Conservation (phyloP, 108 stramenopile genomes). For the Cylindrotheca fusiformis region DNA sequence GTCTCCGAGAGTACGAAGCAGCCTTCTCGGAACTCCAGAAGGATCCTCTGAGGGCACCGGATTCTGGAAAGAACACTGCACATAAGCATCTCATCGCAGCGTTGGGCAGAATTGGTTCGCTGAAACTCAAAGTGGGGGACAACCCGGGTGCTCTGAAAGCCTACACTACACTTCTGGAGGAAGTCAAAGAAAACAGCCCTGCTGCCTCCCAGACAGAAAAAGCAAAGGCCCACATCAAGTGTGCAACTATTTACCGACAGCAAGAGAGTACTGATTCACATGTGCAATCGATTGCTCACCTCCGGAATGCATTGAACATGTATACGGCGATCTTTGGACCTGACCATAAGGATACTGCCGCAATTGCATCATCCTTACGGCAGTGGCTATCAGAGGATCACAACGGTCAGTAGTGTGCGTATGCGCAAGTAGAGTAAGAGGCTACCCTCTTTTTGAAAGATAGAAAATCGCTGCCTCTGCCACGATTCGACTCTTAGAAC, state of each 20-base stretch:
- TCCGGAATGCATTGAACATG: conserved; percentile 84
- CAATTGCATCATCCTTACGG: conserved; percentile 76
- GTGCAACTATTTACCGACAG: conserved; percentile 84
- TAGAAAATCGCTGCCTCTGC: too few species aligned
- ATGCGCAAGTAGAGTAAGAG: background rate
- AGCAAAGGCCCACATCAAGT: conserved; percentile 87
- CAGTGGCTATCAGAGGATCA: conserved; percentile 82
- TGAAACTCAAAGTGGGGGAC: conserved; percentile 78
- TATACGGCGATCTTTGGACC: conserved; percentile 80
- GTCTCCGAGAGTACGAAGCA: conserved; percentile 68
- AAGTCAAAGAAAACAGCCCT: conserved; percentile 76
- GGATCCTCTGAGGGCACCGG: conserved; percentile 26
- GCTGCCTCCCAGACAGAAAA: conserved; percentile 73
- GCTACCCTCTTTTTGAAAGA: background rate
- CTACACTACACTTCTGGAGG: conserved; percentile 60
- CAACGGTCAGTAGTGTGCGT: background rate
- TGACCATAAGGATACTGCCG: conserved; percentile 81
- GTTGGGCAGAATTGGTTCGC: conserved; percentile 78
- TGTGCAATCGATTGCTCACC: conserved; percentile 67
- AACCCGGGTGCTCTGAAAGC: conserved; percentile 75
- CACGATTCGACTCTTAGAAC: too few species aligned
- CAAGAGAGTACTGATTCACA: conserved; percentile 60
- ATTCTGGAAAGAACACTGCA: conserved; percentile 64
- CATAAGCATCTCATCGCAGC: conserved; percentile 86
- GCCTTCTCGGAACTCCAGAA: conserved; percentile 53